Evolutionary conservation across 129 eudicot species (phyloP), one percentile per base, ranked within the genome.

Genomic region (Apium graveolens): DNA sequence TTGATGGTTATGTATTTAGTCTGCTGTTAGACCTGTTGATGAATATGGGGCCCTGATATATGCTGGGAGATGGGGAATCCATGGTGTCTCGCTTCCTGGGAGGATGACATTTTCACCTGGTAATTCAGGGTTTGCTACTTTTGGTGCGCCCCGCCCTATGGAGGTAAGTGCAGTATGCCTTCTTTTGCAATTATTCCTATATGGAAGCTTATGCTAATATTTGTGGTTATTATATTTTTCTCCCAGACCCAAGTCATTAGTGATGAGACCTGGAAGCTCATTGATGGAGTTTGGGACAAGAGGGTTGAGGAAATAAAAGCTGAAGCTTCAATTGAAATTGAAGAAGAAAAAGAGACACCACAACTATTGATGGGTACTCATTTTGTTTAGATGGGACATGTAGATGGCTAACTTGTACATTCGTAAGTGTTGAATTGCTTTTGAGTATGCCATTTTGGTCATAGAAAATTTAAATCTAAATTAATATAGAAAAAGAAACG

Each of bases 81-180:
- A 93, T 78, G 98, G 97, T 41, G 88, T 89, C 79, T 89, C 96
- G 44, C 90, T 90, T 81, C 98, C 98, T 21, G 98, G 98, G 77
- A 91, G 97, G 84, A 97, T 90, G 27, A 93, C 98, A 53, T 93
- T 89, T 86, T 86, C 97, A 79, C 98, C 98, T 11, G 98, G 98
- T 74, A 89, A 93, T 88, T 93, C 90, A 60, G 98, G 98, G 74
- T 93, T 91, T 86, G 83, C 92, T 43, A 91, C 98, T 31, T 93
- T 93, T 88, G 98, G 98, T 79, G 96, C 98, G 63, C 98, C 98
- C 35, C 91, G 98, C 63, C 98, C 98, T 3, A 89, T 88, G 97
- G 97, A 89, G 97, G 97, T 92, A 71, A 74, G 91, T 79, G 32
- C 78, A 44, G 3, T 39, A 31, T n/a, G 0, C 60, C 24, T 43